These are phyloP conservation scores for Penicillium italicum DNA, from an alignment of 2,329 filamentous ascomycete genomes.

Conservation along the genomic window DNA sequence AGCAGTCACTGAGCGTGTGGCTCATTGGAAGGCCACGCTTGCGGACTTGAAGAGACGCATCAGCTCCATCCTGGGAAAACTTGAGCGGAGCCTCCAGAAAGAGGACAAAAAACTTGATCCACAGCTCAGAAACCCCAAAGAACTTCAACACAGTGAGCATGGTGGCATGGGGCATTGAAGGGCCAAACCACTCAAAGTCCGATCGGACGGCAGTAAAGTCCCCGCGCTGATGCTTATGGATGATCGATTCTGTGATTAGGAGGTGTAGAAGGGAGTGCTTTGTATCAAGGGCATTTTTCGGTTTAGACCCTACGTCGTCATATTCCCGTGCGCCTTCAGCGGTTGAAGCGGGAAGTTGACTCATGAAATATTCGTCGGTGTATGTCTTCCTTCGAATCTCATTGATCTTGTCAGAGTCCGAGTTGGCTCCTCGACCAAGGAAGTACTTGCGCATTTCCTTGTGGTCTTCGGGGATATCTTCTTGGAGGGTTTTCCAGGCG, in stretches of 20 bases:
- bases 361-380: conserved; percentile 51
- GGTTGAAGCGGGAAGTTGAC: conserved; percentile 49
- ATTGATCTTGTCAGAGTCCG: conserved; percentile 27
- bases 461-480: conserved; percentile 37
- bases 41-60: conserved; percentile 45
- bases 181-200: conserved; percentile 58
- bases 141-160: conserved; percentile 57
- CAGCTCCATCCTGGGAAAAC: conserved; percentile 53
- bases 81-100: conserved; percentile 59
- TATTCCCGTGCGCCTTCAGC: conserved; percentile 39
- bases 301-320: conserved; percentile 39
- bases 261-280: conserved; percentile 58
- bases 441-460: conserved; percentile 47
- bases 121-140: conserved; percentile 55
- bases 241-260: conserved; percentile 53
- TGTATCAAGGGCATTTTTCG: conserved; percentile 46
- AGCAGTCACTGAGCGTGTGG: conserved; percentile 56
- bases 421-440: conserved; percentile 23
- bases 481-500: conserved; percentile 42
- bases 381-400: conserved; percentile 40
- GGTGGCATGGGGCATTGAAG: conserved; percentile 57
- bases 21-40: conserved; percentile 58
- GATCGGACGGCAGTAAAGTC: conserved; percentile 55
- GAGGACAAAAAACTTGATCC: conserved; percentile 57
- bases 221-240: conserved; percentile 48